Percentiles rank a stretch among this genome's conserved stretches.
phyloP scores from a whole-genome alignment of 192 early-diverging fungal genomes.

The Podila clonocystis region DNA sequence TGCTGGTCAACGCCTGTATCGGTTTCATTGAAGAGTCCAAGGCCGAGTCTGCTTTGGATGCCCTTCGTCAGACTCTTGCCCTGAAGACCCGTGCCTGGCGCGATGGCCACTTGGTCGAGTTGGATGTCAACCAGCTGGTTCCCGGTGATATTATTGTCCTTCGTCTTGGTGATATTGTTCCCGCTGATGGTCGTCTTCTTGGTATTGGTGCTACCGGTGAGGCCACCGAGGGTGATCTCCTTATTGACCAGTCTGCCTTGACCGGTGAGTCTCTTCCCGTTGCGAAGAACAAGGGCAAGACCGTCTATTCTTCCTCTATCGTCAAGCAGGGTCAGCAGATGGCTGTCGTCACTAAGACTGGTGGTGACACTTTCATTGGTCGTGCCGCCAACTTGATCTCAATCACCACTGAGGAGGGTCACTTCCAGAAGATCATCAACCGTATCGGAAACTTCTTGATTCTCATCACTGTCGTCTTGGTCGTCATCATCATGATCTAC shows the following conservation, averaged over 20 bases:
- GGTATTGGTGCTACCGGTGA: conserved; percentile 83
- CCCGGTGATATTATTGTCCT: conserved; percentile 94
- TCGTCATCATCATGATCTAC: conserved; percentile 83
- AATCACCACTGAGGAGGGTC: conserved; percentile 92
- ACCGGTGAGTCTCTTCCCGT: conserved; percentile 96
- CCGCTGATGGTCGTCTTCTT: conserved; percentile 88
- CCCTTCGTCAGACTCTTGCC: conserved; percentile 93
- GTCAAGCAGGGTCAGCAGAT: conserved; percentile 97
- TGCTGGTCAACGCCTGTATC: conserved; percentile 90
- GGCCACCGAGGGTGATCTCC: conserved; percentile 76
- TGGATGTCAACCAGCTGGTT: conserved; percentile 81
- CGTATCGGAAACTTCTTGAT: conserved; percentile 94
- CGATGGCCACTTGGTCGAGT: conserved; percentile 77
- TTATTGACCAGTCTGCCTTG: conserved; percentile 93
- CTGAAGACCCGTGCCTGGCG: conserved; percentile 85
- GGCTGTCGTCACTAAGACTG: conserved; percentile 93
- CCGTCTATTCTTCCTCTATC: conserved; percentile 92
- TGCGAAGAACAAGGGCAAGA: conserved; percentile 80
- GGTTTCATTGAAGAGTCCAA: conserved; percentile 95
- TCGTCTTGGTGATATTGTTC: conserved; percentile 94
- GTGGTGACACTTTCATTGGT: conserved; percentile 93
- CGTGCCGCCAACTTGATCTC: conserved; percentile 94
- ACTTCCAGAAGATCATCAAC: conserved; percentile 97
- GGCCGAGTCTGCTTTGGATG: conserved; percentile 93
- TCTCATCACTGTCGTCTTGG: too few species aligned